phyloP scores from a whole-genome alignment of 2,329 filamentous ascomycete genomes.

The Fusarium floridanum region DNA sequence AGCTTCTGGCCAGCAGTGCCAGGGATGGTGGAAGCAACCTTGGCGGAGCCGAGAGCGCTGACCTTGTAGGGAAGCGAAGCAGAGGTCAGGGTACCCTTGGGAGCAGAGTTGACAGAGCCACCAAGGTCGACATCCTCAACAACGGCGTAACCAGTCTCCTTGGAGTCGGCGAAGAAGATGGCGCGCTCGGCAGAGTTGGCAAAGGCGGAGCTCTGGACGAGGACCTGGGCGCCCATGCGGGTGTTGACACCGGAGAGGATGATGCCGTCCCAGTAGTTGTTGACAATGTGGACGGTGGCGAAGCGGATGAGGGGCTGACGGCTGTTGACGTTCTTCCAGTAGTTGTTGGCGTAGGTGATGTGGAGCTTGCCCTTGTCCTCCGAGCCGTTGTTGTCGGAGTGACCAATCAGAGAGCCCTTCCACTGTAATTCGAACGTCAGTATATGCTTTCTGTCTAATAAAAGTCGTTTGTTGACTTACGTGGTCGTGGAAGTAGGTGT shows the following conservation, averaged over 20 bases:
- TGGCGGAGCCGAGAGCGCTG: constrained; percentile 57
- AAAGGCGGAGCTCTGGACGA: constrained; percentile 68
- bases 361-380: constrained; percentile 72
- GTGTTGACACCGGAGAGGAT: constrained; percentile 66
- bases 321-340: constrained; percentile 73
- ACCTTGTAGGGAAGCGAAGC: constrained; percentile 66
- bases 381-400: constrained; percentile 67
- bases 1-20: constrained; percentile 55
- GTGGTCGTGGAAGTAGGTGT: constrained; percentile 51
- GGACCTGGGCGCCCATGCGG: constrained; percentile 66
- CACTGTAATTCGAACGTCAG: constrained; percentile 46
- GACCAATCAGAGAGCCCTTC: constrained; percentile 71
- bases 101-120: constrained; percentile 54
- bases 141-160: constrained; percentile 58
- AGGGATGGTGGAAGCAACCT: constrained; percentile 58
- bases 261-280: constrained; percentile 63
- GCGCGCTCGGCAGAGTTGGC: constrained; percentile 52
- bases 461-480: constrained; percentile 16
- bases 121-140: constrained; percentile 59
- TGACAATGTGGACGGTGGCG: constrained; percentile 73
- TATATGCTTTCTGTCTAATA: not conserved
- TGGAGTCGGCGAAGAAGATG: constrained; percentile 57
- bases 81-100: constrained; percentile 62
- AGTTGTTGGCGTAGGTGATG: constrained; percentile 76
- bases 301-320: constrained; percentile 74